Conservation (phyloP, 805 yeast species). For the Danielozyma ontarioensis region DNA sequence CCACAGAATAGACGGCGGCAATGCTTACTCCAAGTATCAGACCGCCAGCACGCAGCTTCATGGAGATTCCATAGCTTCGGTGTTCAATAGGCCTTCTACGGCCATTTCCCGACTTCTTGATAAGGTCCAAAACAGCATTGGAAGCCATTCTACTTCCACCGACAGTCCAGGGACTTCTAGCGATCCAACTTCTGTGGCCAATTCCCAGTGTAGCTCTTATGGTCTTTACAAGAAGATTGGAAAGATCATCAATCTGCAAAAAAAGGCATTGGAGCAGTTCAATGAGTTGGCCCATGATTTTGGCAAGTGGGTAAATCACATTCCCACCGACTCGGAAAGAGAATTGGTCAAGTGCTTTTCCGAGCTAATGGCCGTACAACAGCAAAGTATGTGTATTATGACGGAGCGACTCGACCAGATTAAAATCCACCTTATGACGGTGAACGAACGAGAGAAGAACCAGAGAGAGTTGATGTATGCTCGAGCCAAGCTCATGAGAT, state of each 20-base stretch:
- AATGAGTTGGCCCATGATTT: conserved; percentile 37
- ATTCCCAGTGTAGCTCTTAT: too few relatives aligned
- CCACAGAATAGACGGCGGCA: too few relatives aligned
- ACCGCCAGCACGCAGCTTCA: too few relatives aligned
- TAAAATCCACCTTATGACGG: conserved; percentile 39
- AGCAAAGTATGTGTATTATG: conserved; percentile 27
- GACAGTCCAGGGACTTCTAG: too few relatives aligned
- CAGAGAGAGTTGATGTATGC: conserved; percentile 32
- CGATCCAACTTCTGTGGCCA: too few relatives aligned
- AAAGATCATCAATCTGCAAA: conserved; percentile 35
- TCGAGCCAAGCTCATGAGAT: conserved; percentile 32
- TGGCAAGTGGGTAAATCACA: conserved; percentile 34
- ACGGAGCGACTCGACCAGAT: conserved; percentile 41
- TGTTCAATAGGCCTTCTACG: too few relatives aligned
- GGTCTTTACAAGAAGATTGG: conserved; percentile 25
- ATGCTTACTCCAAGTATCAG: too few relatives aligned
- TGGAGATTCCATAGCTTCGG: too few relatives aligned
- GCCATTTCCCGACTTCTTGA: conserved; percentile 15
- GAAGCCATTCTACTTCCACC: too few relatives aligned
- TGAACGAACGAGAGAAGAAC: conserved; percentile 47
- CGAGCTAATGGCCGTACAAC: conserved; percentile 33
- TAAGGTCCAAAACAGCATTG: too few relatives aligned
- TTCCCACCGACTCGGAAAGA: conserved; percentile 37
- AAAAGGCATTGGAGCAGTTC: conserved; percentile 29
- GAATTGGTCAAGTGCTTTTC: conserved; percentile 38